Base-by-base conservation (phyloP, 768 basidiomycete species). In the Pulveroboletus sp. region DNA sequence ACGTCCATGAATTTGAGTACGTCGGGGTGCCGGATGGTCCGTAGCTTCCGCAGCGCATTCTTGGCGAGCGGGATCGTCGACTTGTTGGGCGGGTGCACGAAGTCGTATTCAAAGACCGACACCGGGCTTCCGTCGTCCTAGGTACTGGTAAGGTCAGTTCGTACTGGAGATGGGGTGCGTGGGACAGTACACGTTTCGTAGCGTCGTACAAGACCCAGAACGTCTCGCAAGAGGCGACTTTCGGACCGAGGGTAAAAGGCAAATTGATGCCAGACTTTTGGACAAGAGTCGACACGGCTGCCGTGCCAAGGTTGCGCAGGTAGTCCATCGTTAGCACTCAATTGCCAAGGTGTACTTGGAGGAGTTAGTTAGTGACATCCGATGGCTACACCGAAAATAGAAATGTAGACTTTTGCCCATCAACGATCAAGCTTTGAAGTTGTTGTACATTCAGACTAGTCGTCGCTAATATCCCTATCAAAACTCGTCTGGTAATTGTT, bases 1-100 rank as follows among this genome's bases (percentile, higher is more conserved):
- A 81, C 90, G 55, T 97, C 96, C 73, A 99, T 81, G 70, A 94
- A 97, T 64, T 89, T 94, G 58, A 99, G 81, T 2, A 98, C 82
- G 68, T 98, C 93, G 0, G 96, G 96, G 75, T 99, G 96, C 30
- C 96, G 82, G 9, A 86, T 89, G 4, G 89, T 87, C 36, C 94
- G 81, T 13, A 98, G 74, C 65, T 95, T 98, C 48, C 88, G 83
- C 40, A 97, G 72, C 1, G 93, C 82, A 68, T 98, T 99, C 63
- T 83, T 83, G 4, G 94, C 95, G 16, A 97, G 76, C 1, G 83
- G 80, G 44, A 89, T 71, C 10, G 81, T 70, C 29, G 81, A 77
- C 58, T 78, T 80, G 64, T 75, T 79, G 42, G 72, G 63, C 11
- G 77, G 69, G 34, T 86, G 79, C 56, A 78, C 81, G 37, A 83